phyloP scores from a whole-genome alignment of 805 yeast species.

The Wickerhamiella slavikovae region DNA sequence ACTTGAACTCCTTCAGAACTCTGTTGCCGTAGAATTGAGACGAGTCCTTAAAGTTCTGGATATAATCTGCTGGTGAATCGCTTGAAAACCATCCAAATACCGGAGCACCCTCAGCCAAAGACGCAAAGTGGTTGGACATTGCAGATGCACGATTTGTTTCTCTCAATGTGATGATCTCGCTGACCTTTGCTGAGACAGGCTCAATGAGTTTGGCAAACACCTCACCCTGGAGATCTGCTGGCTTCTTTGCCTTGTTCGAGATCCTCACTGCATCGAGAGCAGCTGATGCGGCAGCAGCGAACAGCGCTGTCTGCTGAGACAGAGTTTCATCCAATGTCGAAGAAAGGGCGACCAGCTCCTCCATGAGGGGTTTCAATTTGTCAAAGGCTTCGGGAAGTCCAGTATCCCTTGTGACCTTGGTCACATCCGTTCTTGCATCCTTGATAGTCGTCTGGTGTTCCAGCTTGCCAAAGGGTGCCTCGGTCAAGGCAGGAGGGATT shows the following conservation, averaged over 20 bases:
- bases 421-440: too few relatives aligned
- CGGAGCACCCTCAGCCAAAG: slow-evolving; percentile 78
- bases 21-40: slow-evolving; percentile 91
- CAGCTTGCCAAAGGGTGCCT: not conserved
- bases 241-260: slow-evolving; percentile 39
- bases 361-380: slow-evolving; percentile 3
- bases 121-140: slow-evolving; percentile 48
- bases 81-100: slow-evolving; percentile 80
- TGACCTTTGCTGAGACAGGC: slow-evolving; percentile 48
- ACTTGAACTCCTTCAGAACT: slow-evolving; percentile 67
- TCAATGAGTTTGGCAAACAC: slow-evolving; percentile 32
- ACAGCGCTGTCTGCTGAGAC: slow-evolving; percentile 19
- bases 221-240: slow-evolving; percentile 40
- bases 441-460: not conserved
- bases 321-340: slow-evolving; percentile 7
- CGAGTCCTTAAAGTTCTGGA: slow-evolving; percentile 73
- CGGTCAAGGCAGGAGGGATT: not conserved
- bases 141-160: slow-evolving; percentile 56
- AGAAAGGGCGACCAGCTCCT: slow-evolving; percentile 4
- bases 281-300: slow-evolving; percentile 7
- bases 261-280: slow-evolving; percentile 15
- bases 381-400: not conserved
- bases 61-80: slow-evolving; percentile 43
- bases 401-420: not conserved
- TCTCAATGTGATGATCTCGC: slow-evolving; percentile 38